Percentiles rank a stretch among this genome's conserved stretches.
Conservation (phyloP, 1,139 yeast species). For the Debaryomyces psychrophilus region DNA sequence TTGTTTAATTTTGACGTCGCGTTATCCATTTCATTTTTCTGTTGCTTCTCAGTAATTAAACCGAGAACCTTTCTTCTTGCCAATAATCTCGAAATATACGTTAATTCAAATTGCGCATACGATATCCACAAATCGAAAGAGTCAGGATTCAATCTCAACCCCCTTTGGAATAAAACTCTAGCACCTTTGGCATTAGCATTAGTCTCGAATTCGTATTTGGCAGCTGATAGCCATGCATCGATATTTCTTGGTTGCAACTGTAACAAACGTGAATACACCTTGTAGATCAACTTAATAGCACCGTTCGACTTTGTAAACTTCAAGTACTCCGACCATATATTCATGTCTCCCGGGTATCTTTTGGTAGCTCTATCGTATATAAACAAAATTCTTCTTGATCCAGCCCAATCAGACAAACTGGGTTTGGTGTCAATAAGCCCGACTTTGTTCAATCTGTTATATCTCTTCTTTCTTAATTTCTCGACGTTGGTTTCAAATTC, state of each 20-base stretch:
- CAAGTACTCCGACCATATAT: constrained; percentile 79
- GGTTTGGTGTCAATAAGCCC: constrained; percentile 54
- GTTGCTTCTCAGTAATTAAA: constrained; percentile 71
- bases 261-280: constrained; percentile 74
- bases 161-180: constrained; percentile 81
- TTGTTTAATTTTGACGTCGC: constrained; percentile 37
- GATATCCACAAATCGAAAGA: constrained; percentile 76
- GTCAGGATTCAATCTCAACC: constrained; percentile 80
- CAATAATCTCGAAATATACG: constrained; percentile 79
- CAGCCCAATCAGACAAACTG: constrained; percentile 85
- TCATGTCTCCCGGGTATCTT: constrained; percentile 76
- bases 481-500: constrained; percentile 84
- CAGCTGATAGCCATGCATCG: constrained; percentile 93
- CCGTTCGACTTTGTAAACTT: constrained; percentile 73
- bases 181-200: constrained; percentile 92
- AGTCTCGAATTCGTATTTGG: constrained; percentile 87
- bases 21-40: constrained; percentile 52
- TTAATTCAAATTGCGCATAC: constrained; percentile 85
- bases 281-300: constrained; percentile 79
- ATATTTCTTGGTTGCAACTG: constrained; percentile 90
- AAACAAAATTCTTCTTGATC: constrained; percentile 77
- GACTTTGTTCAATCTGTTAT: constrained; percentile 59
- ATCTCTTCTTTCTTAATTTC: constrained; percentile 73
- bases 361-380: constrained; percentile 83
- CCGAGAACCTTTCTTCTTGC: constrained; percentile 85